Conservation (phyloP, 139 green algal genomes). For the Volvox reticuliferus region DNA sequence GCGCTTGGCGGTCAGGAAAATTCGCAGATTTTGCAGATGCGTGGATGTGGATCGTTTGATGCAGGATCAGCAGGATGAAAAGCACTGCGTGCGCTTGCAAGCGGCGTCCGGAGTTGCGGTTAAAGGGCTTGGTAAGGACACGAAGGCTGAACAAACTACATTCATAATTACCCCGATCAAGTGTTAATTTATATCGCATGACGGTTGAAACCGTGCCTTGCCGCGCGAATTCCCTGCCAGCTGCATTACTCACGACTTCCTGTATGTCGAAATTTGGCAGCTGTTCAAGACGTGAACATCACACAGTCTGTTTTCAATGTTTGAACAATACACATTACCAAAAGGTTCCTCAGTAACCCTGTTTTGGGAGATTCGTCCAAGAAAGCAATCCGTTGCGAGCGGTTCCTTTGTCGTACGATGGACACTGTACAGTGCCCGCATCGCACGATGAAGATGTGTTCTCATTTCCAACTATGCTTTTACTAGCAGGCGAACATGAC, state of each 20-base stretch:
- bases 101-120: neutral
- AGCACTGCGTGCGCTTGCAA: neutral
- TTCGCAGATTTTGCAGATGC: neutral
- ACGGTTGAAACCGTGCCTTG: neutral
- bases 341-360: neutral
- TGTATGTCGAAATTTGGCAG: neutral
- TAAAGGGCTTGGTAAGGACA: neutral
- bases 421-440: neutral
- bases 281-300: neutral
- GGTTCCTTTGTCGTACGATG: neutral
- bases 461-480: neutral
- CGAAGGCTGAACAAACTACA: neutral
- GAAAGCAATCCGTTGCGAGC: neutral
- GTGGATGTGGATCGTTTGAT: neutral
- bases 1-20: neutral
- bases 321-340: neutral
- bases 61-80: neutral
- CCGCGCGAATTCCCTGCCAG: neutral
- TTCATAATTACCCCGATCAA: neutral
- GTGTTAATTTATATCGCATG: neutral
- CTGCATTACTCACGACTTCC: neutral
- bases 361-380: neutral
- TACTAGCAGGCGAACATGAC: neutral
- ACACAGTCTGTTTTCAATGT: neutral
- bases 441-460: neutral